phyloP scores from a whole-genome alignment of 2,329 filamentous ascomycete genomes.

The Lachnellula arida region DNA sequence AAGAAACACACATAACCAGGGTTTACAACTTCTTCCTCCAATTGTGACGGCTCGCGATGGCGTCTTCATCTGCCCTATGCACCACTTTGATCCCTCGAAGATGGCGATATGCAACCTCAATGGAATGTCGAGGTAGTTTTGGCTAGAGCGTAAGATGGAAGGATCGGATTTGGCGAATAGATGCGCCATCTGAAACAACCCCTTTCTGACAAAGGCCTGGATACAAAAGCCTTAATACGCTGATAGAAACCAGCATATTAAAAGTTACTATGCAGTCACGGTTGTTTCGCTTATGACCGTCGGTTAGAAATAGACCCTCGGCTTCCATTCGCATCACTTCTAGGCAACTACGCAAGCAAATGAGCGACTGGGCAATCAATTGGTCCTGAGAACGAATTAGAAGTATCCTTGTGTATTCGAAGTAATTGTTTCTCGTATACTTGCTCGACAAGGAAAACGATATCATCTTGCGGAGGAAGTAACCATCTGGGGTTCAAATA shows the following conservation, averaged over 20 bases:
- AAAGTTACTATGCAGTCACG: constrained; percentile 7
- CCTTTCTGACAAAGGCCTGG: constrained; percentile 8
- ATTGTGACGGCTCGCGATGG: neutral
- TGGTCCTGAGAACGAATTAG: constrained; percentile 8
- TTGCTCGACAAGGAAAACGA: no score
- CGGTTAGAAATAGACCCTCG: neutral
- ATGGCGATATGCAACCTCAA: no score
- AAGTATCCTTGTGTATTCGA: neutral
- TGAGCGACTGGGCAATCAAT: constrained; percentile 17
- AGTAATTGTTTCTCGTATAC: no score
- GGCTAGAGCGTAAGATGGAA: neutral
- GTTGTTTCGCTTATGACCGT: constrained; percentile 3
- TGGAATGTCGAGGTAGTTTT: neutral
- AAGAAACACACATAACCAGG: no score
- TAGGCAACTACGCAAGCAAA: constrained; percentile 15
- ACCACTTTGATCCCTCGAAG: no score
- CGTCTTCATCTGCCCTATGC: neutral
- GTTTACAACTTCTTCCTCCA: neutral
- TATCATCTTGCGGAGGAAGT: no score
- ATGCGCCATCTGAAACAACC: neutral
- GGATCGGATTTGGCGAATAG: neutral
- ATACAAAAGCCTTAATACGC: constrained; percentile 15
- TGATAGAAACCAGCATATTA: constrained; percentile 3
- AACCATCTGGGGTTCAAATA: neutral
- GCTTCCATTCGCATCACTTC: constrained; percentile 10